These are phyloP conservation scores for Wallemia ichthyophaga DNA, from an alignment of 1,284 basidiomycete species.

Conservation along the genomic window DNA sequence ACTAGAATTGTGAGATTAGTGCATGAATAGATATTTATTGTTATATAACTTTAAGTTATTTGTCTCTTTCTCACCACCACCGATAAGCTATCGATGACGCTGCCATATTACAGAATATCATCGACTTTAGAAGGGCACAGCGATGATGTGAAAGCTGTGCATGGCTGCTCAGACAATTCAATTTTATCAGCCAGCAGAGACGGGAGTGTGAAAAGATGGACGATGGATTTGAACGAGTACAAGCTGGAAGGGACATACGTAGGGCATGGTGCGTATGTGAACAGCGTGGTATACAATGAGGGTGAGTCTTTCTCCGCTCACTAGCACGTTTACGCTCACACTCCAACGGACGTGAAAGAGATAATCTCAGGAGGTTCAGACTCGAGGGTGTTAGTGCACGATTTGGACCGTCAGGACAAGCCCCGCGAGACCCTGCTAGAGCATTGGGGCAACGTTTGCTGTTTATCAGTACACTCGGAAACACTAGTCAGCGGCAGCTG, in stretches of 20 bases:
- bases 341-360: background rate
- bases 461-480: background rate
- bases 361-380: background rate
- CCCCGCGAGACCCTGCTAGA: background rate
- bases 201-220: background rate
- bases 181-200: background rate
- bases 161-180: background rate
- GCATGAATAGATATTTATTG: background rate
- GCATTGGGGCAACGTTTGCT: background rate
- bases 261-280: background rate
- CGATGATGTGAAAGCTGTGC: background rate
- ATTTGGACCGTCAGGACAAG: background rate
- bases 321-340: background rate
- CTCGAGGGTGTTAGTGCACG: background rate
- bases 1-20: background rate
- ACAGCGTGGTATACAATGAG: background rate
- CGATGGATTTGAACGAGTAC: background rate
- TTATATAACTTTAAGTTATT: background rate
- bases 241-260: background rate
- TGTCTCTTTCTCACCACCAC: background rate
- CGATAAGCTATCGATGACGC: background rate
- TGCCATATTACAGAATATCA: background rate
- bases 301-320: background rate
- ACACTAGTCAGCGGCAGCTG: background rate
- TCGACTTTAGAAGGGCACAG: background rate